A percentile compares a stretch with the other conserved stretches of the same genome.
phyloP scores from a whole-genome alignment of 208 protist genomes.

The Leishmania tarentolae region DNA sequence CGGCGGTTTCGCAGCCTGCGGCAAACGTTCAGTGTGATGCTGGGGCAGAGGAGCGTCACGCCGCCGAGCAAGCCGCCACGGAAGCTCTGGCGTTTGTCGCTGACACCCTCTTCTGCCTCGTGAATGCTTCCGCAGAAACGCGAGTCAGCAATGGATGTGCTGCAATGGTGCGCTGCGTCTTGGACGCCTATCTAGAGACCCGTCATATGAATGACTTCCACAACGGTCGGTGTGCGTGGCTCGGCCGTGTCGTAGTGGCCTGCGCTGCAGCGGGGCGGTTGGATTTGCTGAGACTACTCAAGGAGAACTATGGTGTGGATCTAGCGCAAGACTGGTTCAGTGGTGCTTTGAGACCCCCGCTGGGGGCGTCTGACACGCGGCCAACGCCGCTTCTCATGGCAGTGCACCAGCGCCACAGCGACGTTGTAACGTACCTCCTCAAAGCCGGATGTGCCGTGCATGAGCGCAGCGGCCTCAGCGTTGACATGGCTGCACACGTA shows the following conservation, averaged over 20 bases:
- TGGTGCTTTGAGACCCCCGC: not conserved
- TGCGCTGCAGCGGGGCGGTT: conserved; percentile 45
- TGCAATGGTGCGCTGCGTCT: conserved; percentile 28
- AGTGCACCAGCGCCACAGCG: conserved; percentile 36
- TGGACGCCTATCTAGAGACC: conserved; percentile 29
- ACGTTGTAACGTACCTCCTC: conserved; percentile 54
- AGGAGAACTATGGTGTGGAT: conserved; percentile 43
- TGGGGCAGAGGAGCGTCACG: not conserved
- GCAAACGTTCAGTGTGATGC: not conserved
- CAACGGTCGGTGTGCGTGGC: conserved; percentile 36
- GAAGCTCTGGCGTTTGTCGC: conserved; percentile 13
- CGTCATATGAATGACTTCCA: conserved; percentile 26
- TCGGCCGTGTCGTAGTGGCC: conserved; percentile 43
- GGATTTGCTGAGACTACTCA: conserved; percentile 45
- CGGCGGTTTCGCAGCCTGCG: not conserved
- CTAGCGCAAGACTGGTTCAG: conserved; percentile 19
- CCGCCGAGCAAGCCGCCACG: conserved; percentile 4
- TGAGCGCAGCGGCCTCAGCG: conserved; percentile 16
- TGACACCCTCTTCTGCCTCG: conserved; percentile 14
- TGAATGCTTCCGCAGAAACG: not conserved
- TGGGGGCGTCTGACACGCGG: not conserved
- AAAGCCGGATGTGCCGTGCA: conserved; percentile 43
- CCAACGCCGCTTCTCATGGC: conserved; percentile 40
- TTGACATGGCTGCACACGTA: conserved; percentile 23
- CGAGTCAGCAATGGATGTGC: not conserved